These are phyloP conservation scores for Boletellus emodensis DNA, from an alignment of 768 basidiomycete species.

Conservation along the genomic window DNA sequence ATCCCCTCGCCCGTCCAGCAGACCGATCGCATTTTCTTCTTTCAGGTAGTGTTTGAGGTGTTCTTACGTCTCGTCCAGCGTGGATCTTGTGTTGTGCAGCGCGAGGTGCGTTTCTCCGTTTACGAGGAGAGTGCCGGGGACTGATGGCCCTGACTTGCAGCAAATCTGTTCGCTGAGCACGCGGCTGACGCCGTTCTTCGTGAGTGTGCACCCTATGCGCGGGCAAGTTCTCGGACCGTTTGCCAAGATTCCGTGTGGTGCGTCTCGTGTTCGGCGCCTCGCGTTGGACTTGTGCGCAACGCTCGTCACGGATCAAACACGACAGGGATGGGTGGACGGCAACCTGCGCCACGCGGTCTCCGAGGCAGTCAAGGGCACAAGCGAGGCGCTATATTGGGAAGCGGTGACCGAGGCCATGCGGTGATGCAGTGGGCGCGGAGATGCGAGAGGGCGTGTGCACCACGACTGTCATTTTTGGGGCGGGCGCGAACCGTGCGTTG, in stretches of 20 bases:
- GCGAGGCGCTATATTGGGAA: constrained; percentile 28
- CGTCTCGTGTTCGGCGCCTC: constrained; percentile 45
- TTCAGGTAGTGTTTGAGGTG: constrained; percentile 54
- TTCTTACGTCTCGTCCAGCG: constrained; percentile 62
- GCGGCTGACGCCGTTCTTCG: constrained; percentile 77
- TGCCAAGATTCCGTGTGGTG: constrained; percentile 49
- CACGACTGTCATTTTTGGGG: neutral
- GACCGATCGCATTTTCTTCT: neutral
- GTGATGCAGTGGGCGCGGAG: neutral
- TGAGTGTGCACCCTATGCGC: constrained; percentile 66
- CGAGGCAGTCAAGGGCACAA: constrained; percentile 26
- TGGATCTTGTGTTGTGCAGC: constrained; percentile 40
- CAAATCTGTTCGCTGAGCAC: constrained; percentile 47
- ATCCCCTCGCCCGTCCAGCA: constrained; percentile 1
- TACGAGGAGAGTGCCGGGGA: neutral
- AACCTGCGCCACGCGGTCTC: constrained; percentile 21
- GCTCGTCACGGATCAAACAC: constrained; percentile 20
- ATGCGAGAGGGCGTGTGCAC: neutral
- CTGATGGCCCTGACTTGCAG: constrained; percentile 33
- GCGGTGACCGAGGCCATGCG: constrained; percentile 30
- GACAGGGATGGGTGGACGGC: constrained; percentile 11
- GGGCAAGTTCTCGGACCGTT: constrained; percentile 79
- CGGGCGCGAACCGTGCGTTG: neutral
- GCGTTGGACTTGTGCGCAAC: constrained; percentile 58
- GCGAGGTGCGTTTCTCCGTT: constrained; percentile 38